These are phyloP conservation scores for Thermochaetoides thermophila DNA, from an alignment of 495 filamentous ascomycete species.

Conservation along the genomic window DNA sequence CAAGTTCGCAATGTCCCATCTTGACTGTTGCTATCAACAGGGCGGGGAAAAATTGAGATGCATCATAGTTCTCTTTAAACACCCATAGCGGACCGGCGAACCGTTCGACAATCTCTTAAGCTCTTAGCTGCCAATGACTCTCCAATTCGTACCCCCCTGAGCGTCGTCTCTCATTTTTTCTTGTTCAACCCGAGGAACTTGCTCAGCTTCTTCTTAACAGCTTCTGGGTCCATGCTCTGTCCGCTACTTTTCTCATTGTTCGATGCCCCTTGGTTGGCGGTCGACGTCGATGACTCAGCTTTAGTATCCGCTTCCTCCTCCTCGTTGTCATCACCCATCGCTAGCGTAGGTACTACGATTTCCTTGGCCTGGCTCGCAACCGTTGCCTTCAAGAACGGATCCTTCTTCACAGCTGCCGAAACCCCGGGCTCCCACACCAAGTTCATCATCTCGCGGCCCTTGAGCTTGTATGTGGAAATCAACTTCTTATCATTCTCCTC, in stretches of 20 bases:
- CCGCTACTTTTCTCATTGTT: slow-evolving; percentile 35
- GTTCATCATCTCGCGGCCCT: slow-evolving; percentile 55
- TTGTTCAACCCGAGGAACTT: slow-evolving; percentile 58
- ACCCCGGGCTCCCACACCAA: slow-evolving; percentile 57
- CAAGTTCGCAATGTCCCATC: too few relatives aligned
- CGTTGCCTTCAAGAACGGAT: slow-evolving; percentile 49
- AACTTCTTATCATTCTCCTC: slow-evolving; percentile 35
- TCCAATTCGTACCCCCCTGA: too few relatives aligned
- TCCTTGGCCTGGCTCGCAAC: slow-evolving; percentile 51
- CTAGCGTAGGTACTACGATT: slow-evolving; percentile 33
- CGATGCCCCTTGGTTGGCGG: slow-evolving; percentile 32
- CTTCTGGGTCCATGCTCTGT: slow-evolving; percentile 23
- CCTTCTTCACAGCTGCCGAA: slow-evolving; percentile 29
- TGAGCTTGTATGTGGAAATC: slow-evolving; percentile 56
- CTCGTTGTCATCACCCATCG: slow-evolving; percentile 29
- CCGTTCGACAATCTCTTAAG: too few relatives aligned
- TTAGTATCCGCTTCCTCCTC: slow-evolving; percentile 7
- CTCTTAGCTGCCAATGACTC: too few relatives aligned
- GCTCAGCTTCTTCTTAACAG: slow-evolving; percentile 37
- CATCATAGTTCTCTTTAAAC: too few relatives aligned
- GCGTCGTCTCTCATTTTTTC: too few relatives aligned
- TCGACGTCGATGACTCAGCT: slow-evolving; percentile 15
- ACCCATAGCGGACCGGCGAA: too few relatives aligned
- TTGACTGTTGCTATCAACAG: too few relatives aligned
- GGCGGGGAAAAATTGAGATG: too few relatives aligned